A percentile compares a stretch with the other conserved stretches of the same genome.
Evolutionary conservation across 2,329 filamentous ascomycete genomes (phyloP).

Genomic region (Nemania sp.): DNA sequence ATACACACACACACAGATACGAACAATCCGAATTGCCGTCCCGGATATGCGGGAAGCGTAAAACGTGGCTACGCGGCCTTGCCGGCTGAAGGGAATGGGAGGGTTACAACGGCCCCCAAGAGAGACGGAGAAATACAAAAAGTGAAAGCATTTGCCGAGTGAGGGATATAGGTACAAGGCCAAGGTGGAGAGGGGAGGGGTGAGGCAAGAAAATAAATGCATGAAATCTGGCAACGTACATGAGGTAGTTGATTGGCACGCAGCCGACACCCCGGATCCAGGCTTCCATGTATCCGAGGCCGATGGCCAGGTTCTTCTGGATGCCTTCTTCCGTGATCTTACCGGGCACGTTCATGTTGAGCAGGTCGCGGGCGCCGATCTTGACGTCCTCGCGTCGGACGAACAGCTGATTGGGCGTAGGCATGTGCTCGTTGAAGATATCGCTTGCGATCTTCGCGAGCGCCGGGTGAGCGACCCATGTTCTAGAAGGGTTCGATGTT

Average conservation of each 20-base stretch:
- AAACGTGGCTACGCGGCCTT: neutral
- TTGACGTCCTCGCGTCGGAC: slow-evolving; percentile 88
- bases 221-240: slow-evolving; percentile 65
- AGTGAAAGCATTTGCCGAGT: slow-evolving; percentile 10
- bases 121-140: neutral
- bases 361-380: slow-evolving; percentile 87
- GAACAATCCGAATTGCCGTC: neutral
- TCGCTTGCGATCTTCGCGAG: slow-evolving; percentile 89
- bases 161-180: slow-evolving; percentile 15
- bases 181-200: slow-evolving; percentile 1
- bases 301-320: slow-evolving; percentile 97
- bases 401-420: slow-evolving; percentile 96
- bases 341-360: slow-evolving; percentile 98
- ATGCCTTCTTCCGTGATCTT: slow-evolving; percentile 94
- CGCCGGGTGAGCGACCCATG: slow-evolving; percentile 97
- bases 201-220: neutral
- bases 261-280: slow-evolving; percentile 96
- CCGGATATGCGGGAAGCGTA: neutral
- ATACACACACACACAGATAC: neutral
- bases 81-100: neutral
- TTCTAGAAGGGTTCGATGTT: slow-evolving; percentile 56
- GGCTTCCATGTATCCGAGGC: slow-evolving; percentile 97
- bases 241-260: slow-evolving; percentile 96
- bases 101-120: slow-evolving; percentile 1
- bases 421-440: slow-evolving; percentile 98